A percentile compares a stretch with the other conserved stretches of the same genome.
These are phyloP conservation scores for Neurospora sp. DNA, from an alignment of 495 filamentous ascomycete genomes.

Conservation along the genomic window DNA sequence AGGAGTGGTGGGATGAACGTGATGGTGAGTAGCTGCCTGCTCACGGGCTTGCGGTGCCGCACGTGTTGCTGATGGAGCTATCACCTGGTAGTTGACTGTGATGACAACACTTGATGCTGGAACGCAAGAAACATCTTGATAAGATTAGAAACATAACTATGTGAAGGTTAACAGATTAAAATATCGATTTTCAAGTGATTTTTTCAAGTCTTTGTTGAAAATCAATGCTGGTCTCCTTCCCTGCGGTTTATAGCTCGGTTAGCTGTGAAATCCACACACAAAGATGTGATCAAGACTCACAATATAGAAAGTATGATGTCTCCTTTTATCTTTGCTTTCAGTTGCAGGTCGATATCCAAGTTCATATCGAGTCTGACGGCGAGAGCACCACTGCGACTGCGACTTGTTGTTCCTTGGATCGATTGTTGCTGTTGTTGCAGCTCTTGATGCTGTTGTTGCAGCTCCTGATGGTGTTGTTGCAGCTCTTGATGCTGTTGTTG, in stretches of 20 bases:
- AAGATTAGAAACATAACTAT: neutral
- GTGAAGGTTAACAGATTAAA: neutral
- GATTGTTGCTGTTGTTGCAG: neutral
- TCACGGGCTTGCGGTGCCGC: neutral
- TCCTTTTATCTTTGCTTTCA: conserved; percentile 20
- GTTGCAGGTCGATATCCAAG: conserved; percentile 19
- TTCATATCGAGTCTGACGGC: conserved; percentile 21
- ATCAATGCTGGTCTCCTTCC: neutral
- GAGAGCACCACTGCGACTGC: conserved; percentile 10
- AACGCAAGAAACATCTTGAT: neutral
- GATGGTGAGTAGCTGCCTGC: neutral
- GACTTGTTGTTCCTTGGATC: neutral
- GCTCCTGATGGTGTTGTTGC: neutral
- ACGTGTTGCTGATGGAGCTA: neutral
- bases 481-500: neutral
- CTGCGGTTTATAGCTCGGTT: neutral
- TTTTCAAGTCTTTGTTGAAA: neutral
- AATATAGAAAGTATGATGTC: conserved; percentile 15
- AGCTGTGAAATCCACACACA: neutral
- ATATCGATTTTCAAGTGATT: neutral
- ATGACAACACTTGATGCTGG: neutral
- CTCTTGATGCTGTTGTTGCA: neutral
- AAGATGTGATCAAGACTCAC: conserved; percentile 1
- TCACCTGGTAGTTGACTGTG: neutral
- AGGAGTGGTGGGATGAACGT: neutral